Conservation (phyloP, 2,329 filamentous ascomycete genomes). For the Exophiala xenobiotica region DNA sequence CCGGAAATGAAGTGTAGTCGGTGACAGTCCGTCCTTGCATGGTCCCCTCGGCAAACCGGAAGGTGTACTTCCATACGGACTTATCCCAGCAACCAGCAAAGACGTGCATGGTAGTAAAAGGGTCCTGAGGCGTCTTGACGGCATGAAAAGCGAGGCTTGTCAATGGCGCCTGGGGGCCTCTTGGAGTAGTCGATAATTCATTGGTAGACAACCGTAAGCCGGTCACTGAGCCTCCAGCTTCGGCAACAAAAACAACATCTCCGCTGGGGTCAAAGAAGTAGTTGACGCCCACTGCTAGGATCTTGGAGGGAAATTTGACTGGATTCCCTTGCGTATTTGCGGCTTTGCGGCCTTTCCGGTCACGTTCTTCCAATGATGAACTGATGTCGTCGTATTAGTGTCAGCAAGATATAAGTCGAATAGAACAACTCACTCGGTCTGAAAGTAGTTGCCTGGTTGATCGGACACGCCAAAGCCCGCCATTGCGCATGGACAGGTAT, state of each 20-base stretch:
- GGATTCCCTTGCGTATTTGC: constrained; percentile 85
- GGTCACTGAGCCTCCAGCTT: constrained; percentile 79
- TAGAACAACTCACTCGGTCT: constrained; percentile 69
- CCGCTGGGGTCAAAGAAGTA: constrained; percentile 19
- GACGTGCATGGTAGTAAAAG: constrained; percentile 47
- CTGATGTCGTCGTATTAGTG: constrained; percentile 37
- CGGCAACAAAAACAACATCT: constrained; percentile 70
- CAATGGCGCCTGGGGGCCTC: constrained; percentile 75
- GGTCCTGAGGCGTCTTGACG: constrained; percentile 38
- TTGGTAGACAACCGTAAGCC: constrained; percentile 49
- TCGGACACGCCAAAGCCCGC: constrained; percentile 53
- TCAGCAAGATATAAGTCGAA: constrained; percentile 9
- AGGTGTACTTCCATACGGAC: constrained; percentile 80
- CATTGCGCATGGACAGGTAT: constrained; percentile 4
- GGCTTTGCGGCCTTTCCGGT: constrained; percentile 67
- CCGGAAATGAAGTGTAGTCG: constrained; percentile 23
- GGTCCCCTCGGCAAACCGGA: constrained; percentile 52
- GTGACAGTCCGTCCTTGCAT: constrained; percentile 64
- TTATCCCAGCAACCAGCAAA: constrained; percentile 97
- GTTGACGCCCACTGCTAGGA: constrained; percentile 62
- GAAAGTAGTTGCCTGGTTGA: constrained; percentile 82
- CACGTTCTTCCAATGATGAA: constrained; percentile 50
- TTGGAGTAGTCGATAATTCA: constrained; percentile 49
- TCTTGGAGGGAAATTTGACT: constrained; percentile 78
- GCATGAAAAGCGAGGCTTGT: constrained; percentile 70